These are phyloP conservation scores for Fomitopsis palustris DNA, from an alignment of 1,284 basidiomycete genomes.

Conservation along the genomic window DNA sequence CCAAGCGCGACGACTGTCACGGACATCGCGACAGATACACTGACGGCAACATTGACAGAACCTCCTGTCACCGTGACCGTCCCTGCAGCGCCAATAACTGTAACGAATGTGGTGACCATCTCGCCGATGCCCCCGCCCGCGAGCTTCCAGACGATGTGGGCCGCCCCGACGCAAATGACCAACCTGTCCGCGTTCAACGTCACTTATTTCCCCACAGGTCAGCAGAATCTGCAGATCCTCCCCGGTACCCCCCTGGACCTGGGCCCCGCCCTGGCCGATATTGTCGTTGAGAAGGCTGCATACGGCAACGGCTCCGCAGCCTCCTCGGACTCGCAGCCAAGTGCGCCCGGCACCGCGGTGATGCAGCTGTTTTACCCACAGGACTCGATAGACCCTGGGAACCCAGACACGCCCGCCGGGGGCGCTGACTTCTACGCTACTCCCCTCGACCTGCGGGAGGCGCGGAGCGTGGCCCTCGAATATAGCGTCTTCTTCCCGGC, in stretches of 20 bases:
- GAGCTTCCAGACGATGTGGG: slow-evolving; percentile 38
- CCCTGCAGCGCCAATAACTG: slow-evolving; percentile 29
- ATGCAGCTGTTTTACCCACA: slow-evolving; percentile 63
- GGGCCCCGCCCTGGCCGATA: slow-evolving; percentile 9
- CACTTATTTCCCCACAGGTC: slow-evolving; percentile 50
- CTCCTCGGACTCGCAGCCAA: slow-evolving; percentile 7
- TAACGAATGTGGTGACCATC: slow-evolving; percentile 27
- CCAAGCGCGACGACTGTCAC: slow-evolving; percentile 8
- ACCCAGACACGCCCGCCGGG: slow-evolving; percentile 45
- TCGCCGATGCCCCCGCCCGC: slow-evolving; percentile 16
- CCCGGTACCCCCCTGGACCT: slow-evolving; percentile 40
- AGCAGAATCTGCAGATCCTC: slow-evolving; percentile 57
- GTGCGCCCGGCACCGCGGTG: slow-evolving; percentile 21
- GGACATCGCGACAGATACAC: slow-evolving; percentile 10
- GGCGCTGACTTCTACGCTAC: slow-evolving; percentile 70
- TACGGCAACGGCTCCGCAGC: slow-evolving; percentile 2
- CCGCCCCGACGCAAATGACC: slow-evolving; percentile 46
- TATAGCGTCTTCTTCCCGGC: slow-evolving; percentile 67
- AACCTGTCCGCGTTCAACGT: slow-evolving; percentile 62
- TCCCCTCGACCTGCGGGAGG: slow-evolving; percentile 46
- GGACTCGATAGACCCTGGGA: slow-evolving; percentile 57
- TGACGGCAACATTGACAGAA: slow-evolving; percentile 28
- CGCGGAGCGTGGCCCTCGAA: slow-evolving; percentile 49
- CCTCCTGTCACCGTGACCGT: slow-evolving; percentile 33
- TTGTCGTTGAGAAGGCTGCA: slow-evolving; percentile 4